phyloP scores from a whole-genome alignment of 176 grass and related monocot species.

The Phyllostachys edulis region DNA sequence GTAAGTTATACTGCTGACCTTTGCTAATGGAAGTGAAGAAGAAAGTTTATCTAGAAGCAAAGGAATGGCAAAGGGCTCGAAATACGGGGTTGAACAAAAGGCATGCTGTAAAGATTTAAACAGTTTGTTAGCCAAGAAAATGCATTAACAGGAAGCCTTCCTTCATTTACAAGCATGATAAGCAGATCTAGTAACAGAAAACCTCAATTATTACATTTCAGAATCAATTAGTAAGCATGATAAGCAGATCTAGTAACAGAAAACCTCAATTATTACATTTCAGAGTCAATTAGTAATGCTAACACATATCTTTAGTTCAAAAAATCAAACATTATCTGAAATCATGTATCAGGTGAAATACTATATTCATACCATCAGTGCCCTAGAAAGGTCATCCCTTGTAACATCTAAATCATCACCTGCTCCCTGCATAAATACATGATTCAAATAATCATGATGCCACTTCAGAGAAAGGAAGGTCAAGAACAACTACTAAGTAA shows the following conservation, averaged over 20 bases:
- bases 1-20: constrained; percentile 54
- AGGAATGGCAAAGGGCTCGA: constrained; percentile 75
- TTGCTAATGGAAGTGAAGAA: constrained; percentile 84
- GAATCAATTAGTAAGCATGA: too few species aligned
- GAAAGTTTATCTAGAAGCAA: constrained; percentile 95
- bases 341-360: constrained; percentile 19
- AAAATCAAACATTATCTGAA: constrained; percentile 3
- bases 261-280: too few species aligned
- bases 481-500: constrained; percentile 12
- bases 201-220: not conserved
- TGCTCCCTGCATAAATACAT: constrained; percentile 45
- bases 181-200: constrained; percentile 1
- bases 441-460: not conserved
- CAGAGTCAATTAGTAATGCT: not conserved
- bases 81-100: constrained; percentile 73
- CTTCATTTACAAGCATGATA: constrained; percentile 25
- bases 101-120: constrained; percentile 66
- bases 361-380: constrained; percentile 71
- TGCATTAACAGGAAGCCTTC: not conserved
- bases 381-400: constrained; percentile 76
- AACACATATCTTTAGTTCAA: constrained; percentile 3
- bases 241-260: too few species aligned
- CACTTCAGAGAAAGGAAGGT: constrained; percentile 28
- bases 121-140: constrained; percentile 33
- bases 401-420: constrained; percentile 54